Conservation (phyloP, 2,329 filamentous ascomycete genomes). For the Chlorencoelia australis region DNA sequence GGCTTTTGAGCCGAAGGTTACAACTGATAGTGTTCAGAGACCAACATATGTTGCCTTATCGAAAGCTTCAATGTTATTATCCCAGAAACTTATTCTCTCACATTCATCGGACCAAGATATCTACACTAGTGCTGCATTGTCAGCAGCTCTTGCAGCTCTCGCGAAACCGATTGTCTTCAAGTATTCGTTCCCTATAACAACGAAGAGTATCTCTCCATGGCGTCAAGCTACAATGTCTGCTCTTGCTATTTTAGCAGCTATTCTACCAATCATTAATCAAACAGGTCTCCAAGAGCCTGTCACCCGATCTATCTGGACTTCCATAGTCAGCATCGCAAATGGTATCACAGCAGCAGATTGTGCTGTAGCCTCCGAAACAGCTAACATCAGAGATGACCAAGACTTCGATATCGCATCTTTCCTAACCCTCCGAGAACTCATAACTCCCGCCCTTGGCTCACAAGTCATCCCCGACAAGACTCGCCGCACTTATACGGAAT, state of each 20-base stretch:
- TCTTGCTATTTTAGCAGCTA: slow-evolving; percentile 56
- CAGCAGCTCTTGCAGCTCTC: slow-evolving; percentile 55
- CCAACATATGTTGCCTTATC: slow-evolving; percentile 86
- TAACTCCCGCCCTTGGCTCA: slow-evolving; percentile 64
- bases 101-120: slow-evolving; percentile 56
- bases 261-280: slow-evolving; percentile 49
- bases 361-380: slow-evolving; percentile 32
- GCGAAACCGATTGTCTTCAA: slow-evolving; percentile 65
- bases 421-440: slow-evolving; percentile 54
- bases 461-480: slow-evolving; percentile 54
- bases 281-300: slow-evolving; percentile 36
- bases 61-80: slow-evolving; percentile 65
- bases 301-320: slow-evolving; percentile 57
- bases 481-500: slow-evolving; percentile 60
- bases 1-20: slow-evolving; percentile 42
- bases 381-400: slow-evolving; percentile 56
- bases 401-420: slow-evolving; percentile 74
- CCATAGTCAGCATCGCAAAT: slow-evolving; percentile 53
- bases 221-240: slow-evolving; percentile 64
- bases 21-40: slow-evolving; percentile 33
- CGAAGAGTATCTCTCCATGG: slow-evolving; percentile 68
- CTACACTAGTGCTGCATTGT: slow-evolving; percentile 57
- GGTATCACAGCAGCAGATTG: slow-evolving; percentile 62
- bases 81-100: slow-evolving; percentile 49
- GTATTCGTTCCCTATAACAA: slow-evolving; percentile 65